These are phyloP conservation scores for Salix viminalis DNA, from an alignment of 345 rosid genomes.

Conservation along the genomic window DNA sequence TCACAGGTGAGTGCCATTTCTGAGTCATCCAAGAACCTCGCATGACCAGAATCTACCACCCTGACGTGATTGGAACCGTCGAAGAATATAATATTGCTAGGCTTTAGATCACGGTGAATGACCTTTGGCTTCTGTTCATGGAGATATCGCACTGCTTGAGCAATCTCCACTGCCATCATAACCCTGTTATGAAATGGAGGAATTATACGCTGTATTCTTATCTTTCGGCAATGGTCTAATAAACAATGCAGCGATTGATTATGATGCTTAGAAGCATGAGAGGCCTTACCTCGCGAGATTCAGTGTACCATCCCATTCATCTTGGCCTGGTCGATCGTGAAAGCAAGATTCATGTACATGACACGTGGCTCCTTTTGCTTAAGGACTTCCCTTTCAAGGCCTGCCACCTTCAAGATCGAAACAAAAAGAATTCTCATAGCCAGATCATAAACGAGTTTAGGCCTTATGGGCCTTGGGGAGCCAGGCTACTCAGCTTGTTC, in stretches of 20 bases:
- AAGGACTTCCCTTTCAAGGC: constrained; percentile 36
- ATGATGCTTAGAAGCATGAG: neutral
- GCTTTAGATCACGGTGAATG: constrained; percentile 64
- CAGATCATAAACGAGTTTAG: neutral
- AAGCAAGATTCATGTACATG: constrained; percentile 33
- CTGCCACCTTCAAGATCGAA: constrained; percentile 29
- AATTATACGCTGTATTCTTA: neutral
- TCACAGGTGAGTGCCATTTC: constrained; percentile 60
- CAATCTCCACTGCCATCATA: constrained; percentile 43
- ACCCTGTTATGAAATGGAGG: constrained; percentile 45
- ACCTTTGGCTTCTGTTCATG: constrained; percentile 59
- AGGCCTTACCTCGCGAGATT: constrained; percentile 41
- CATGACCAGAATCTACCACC: constrained; percentile 67
- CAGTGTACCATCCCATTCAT: constrained; percentile 44
- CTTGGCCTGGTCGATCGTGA: constrained; percentile 36
- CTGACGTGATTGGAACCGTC: constrained; percentile 45
- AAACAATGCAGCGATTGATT: neutral
- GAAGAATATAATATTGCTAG: constrained; percentile 54
- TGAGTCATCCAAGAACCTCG: constrained; percentile 40
- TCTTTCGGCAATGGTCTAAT: neutral
- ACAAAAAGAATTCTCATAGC: too few species aligned
- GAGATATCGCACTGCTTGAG: constrained; percentile 62
- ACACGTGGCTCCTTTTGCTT: constrained; percentile 40
- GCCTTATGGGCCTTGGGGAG: neutral
- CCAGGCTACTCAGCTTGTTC: too few species aligned